Evolutionary conservation across 2,329 filamentous ascomycete species (phyloP).

Genomic region (Geosmithia morbida): DNA sequence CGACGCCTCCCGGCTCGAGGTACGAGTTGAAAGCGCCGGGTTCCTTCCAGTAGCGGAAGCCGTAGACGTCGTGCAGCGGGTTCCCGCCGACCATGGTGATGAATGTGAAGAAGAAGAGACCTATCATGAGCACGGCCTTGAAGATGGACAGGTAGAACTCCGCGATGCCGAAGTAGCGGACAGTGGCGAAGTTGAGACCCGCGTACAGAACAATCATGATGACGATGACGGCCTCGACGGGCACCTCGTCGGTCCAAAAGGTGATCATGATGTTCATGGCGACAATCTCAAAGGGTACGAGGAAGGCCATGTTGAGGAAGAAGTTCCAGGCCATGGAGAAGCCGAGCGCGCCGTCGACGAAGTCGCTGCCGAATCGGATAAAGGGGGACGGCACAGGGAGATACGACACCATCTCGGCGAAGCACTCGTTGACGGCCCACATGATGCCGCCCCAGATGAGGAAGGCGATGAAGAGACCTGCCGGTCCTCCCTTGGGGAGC

Average conservation of each 20-base stretch:
- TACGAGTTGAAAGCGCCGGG: conserved; percentile 36
- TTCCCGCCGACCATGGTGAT: conserved; percentile 46
- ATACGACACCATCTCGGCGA: conserved; percentile 33
- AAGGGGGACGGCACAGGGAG: conserved; percentile 30
- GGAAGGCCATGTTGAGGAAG: conserved; percentile 27
- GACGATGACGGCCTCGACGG: conserved; percentile 25
- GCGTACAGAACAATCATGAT: conserved; percentile 25
- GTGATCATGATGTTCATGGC: conserved; percentile 31
- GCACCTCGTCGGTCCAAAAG: conserved; percentile 21
- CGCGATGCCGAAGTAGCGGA: conserved; percentile 21
- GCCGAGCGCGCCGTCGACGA: conserved; percentile 31
- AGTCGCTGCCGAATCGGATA: conserved; percentile 28
- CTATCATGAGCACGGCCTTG: conserved; percentile 41
- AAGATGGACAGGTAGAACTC: conserved; percentile 28
- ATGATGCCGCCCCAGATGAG: conserved; percentile 10
- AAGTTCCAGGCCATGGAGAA: conserved; percentile 33
- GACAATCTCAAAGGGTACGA: conserved; percentile 33
- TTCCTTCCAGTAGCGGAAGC: conserved; percentile 52
- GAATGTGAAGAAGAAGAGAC: conserved; percentile 41
- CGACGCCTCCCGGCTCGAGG: conserved; percentile 41
- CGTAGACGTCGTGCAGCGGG: conserved; percentile 36
- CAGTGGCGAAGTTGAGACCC: conserved; percentile 20
- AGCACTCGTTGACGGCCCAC: conserved; percentile 13
- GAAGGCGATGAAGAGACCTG: conserved; percentile 15
- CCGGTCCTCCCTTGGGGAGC: conserved; percentile 17